Base-by-base conservation (phyloP, 2,329 filamentous ascomycete species). In the Plectosphaerella cucumerina region DNA sequence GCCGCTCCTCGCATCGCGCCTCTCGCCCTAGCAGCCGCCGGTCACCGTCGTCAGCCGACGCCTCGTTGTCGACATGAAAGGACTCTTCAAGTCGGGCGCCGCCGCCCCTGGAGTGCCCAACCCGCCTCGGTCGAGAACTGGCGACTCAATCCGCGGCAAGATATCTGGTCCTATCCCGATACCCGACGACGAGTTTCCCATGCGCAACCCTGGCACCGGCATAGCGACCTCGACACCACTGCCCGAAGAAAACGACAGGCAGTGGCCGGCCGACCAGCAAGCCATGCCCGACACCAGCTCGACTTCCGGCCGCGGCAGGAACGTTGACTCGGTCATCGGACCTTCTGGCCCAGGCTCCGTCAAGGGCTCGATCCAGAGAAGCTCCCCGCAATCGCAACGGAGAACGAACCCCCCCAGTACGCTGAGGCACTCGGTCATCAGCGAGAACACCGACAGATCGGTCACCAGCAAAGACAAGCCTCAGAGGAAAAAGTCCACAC, bases 131-230 rank as follows among this genome's bases (percentile, higher is more conserved):
- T 52, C 66, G 50, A 73, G 71, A 57, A 63, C 70, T 37, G 66
- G 65, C 51, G 67, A 72, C 57, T 75, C 76, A 33, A 77, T 85
- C 54, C 77, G 82, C 37, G 81, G 81, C 54, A 79, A 76, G 57
- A 85, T 85, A 54, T 85, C 81, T 26, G 75, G 73, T 6, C 83
- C 83, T 14, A 85, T 85, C 45, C 81, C 81, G 2, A 77, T 85
- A 20, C 56, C 70, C 39, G 77, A 80, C 52, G 77, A 82, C 54
- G 80, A 82, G 52, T 79, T 82, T 57, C 73, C 78, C 11, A 76
- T 78, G 45, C 69, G 74, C 47, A 71, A 71, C 26, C 72, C 73
- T 11, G 67, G 69, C 12, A 58, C 64, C 20, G 65, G 61, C 23
- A 66, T 70, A 37, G 67, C 66, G 10, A 64, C 62, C 9, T 62